A percentile compares a stretch with the other conserved stretches of the same genome.
Conservation (phyloP, 352 stramenopile species). For the Globisporangium perplexum region DNA sequence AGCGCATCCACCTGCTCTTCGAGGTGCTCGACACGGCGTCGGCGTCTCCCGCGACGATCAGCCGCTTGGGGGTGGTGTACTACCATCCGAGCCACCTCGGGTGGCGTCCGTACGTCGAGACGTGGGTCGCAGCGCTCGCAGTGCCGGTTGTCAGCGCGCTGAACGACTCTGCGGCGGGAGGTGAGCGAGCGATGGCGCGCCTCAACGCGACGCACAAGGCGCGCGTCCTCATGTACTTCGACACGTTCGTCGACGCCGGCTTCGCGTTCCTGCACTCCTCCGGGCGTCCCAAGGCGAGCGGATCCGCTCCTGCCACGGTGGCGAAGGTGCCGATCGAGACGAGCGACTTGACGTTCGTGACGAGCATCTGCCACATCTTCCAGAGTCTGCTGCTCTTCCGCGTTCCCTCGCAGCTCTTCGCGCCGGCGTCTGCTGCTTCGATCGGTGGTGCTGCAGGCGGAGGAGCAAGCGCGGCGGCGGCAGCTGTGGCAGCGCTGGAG, state of each 20-base stretch:
- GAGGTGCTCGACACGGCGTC: conserved; percentile 89
- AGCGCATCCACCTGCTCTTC: conserved; percentile 89
- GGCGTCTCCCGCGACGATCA: conserved; percentile 91
- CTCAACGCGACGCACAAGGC: conserved; percentile 32
- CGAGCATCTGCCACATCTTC: conserved; percentile 54
- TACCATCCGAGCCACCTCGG: conserved; percentile 63
- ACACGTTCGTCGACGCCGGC: conserved; percentile 51
- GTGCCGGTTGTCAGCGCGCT: conserved; percentile 14
- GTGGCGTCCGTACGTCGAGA: conserved; percentile 58
- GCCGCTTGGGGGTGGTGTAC: conserved; percentile 89
- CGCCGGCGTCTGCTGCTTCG: conserved; percentile 4
- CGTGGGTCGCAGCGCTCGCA: conserved; percentile 44
- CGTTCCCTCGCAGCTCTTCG: conserved; percentile 34
- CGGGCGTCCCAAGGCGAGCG: not conserved
- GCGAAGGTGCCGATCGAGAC: conserved; percentile 34
- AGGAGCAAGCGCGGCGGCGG: conserved; percentile 11
- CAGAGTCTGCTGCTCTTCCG: conserved; percentile 40
- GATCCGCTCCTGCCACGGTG: not conserved
- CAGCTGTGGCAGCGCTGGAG: conserved; percentile 25
- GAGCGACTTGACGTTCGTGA: conserved; percentile 46
- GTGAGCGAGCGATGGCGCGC: conserved; percentile 4
- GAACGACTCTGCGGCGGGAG: conserved; percentile 7
- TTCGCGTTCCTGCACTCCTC: conserved; percentile 37
- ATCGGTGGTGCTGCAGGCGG: not conserved
- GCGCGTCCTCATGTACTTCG: conserved; percentile 48